Conservation (phyloP, 2,329 filamentous ascomycete genomes). For the Clonostachys sp. region DNA sequence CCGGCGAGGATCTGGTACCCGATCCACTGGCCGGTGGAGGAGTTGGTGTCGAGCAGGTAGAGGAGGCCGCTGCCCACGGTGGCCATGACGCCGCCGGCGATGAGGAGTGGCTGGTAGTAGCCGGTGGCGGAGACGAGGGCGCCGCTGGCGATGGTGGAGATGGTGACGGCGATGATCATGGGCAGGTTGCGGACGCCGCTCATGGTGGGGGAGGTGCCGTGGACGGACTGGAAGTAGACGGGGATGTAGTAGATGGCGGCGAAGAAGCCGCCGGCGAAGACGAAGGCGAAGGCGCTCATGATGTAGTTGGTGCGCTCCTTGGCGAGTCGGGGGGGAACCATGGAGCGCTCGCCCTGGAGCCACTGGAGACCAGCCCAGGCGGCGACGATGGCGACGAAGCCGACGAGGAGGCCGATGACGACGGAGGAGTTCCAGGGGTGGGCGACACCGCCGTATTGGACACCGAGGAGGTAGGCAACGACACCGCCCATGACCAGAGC, state of each 20-base stretch:
- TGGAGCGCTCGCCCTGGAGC: conserved; percentile 31
- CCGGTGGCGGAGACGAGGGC: conserved; percentile 29
- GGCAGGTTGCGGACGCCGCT: conserved; percentile 32
- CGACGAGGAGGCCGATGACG: conserved; percentile 30
- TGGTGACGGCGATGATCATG: conserved; percentile 32
- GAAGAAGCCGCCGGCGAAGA: conserved; percentile 15
- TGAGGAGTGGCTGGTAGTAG: conserved; percentile 37
- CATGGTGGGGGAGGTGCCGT: conserved; percentile 22
- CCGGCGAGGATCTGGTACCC: conserved; percentile 48
- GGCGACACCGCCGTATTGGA: conserved; percentile 34
- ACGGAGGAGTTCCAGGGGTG: conserved; percentile 27
- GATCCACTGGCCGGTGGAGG: conserved; percentile 39
- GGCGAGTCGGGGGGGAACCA: conserved; percentile 26
- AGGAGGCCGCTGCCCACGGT: conserved; percentile 35
- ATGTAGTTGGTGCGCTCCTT: conserved; percentile 22
- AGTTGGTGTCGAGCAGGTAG: conserved; percentile 31
- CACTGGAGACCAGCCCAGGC: conserved; percentile 25
- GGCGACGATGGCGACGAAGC: conserved; percentile 16
- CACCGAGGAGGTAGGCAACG: conserved; percentile 31
- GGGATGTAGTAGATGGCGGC: conserved; percentile 30
- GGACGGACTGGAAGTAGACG: conserved; percentile 29
- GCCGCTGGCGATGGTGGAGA: conserved; percentile 33
- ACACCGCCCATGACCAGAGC: conserved; percentile 31
- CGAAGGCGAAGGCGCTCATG: conserved; percentile 26
- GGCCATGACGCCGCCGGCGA: conserved; percentile 36